These are phyloP conservation scores for Fusarium continuum DNA, from an alignment of 2,329 filamentous ascomycete genomes.

Conservation along the genomic window DNA sequence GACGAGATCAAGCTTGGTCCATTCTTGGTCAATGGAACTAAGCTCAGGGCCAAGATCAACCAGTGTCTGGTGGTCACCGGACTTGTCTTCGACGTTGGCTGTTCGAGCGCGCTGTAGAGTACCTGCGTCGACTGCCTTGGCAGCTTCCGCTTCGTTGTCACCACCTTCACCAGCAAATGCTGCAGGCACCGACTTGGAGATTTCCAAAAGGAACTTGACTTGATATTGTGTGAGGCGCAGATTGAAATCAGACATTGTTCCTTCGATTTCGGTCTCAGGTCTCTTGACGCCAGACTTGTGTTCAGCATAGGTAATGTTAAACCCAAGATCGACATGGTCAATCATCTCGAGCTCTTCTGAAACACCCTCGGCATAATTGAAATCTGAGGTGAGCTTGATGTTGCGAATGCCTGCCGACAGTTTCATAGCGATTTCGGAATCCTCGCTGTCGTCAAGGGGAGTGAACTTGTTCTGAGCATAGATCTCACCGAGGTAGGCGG, in stretches of 20 bases:
- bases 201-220: conserved; percentile 85
- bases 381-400: conserved; percentile 87
- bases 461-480: conserved; percentile 95
- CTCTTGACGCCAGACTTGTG: conserved; percentile 80
- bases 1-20: conserved; percentile 92
- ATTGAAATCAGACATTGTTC: conserved; percentile 92
- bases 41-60: conserved; percentile 75
- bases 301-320: conserved; percentile 91
- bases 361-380: conserved; percentile 77
- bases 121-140: conserved; percentile 74
- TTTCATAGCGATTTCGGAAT: conserved; percentile 83
- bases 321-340: conserved; percentile 93
- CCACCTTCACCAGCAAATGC: conserved; percentile 79
- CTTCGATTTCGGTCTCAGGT: conserved; percentile 91
- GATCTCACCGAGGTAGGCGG: conserved; percentile 95
- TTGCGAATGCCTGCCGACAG: conserved; percentile 91
- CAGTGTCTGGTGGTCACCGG: conserved; percentile 52
- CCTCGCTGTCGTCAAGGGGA: conserved; percentile 79
- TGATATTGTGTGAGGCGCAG: conserved; percentile 90
- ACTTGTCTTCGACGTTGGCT: conserved; percentile 45
- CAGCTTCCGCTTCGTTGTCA: conserved; percentile 76
- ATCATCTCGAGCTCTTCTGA: conserved; percentile 95
- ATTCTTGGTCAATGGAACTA: conserved; percentile 72
- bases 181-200: conserved; percentile 86
- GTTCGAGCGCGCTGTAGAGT: conserved; percentile 61